Base-by-base conservation (phyloP, 352 stramenopile species). In the Saprolegnia diclina region DNA sequence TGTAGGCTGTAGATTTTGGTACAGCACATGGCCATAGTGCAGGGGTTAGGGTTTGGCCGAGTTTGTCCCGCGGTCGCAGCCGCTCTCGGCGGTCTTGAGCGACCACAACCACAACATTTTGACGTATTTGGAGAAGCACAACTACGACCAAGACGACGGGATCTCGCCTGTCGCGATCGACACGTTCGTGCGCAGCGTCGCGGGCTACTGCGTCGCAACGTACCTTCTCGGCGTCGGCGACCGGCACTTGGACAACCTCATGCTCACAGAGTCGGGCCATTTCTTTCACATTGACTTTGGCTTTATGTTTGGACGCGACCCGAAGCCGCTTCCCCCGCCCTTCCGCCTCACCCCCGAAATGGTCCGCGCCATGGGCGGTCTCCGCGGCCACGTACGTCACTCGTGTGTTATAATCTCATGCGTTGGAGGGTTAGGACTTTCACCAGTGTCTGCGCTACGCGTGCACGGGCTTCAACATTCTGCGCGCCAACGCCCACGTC, bases 241-340 rank as follows among this genome's bases (percentile, higher is more conserved):
- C 53, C 74, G 80, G 11, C 80, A 88, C 64, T 73, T 77, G 52
- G 78, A 83, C 67, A 88, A 88, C 61, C 85, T 88, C 72, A 88
- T 88, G 80, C 16, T 86, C 4, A 50, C 65, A 63, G 14, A 42
- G 55, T 4, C 56, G 55, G 76, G 76, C 19, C 45, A 71, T 11
- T 66, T 77, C 13, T 82, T 82, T 45, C 76, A 82, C 46, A 82
- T 82, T 56, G 76, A 82, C 26, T 82, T 82, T 48, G 76, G 76
- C 50, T 74, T 78, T 67, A 73, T 82, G 24, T 54, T 82, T 42
- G 76, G 76, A 24, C 78, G 80, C 26, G 74, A 77, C 59, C 76
- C 76, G 32, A 77, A 77, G 74, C 76, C 52, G 72, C 74, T 65
- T 71, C 74, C 18, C 56, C 71, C 18, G 65, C 72, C 42, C 73